These are phyloP conservation scores for Saprolegnia parasitica DNA, from an alignment of 352 stramenopile species.

Conservation along the genomic window DNA sequence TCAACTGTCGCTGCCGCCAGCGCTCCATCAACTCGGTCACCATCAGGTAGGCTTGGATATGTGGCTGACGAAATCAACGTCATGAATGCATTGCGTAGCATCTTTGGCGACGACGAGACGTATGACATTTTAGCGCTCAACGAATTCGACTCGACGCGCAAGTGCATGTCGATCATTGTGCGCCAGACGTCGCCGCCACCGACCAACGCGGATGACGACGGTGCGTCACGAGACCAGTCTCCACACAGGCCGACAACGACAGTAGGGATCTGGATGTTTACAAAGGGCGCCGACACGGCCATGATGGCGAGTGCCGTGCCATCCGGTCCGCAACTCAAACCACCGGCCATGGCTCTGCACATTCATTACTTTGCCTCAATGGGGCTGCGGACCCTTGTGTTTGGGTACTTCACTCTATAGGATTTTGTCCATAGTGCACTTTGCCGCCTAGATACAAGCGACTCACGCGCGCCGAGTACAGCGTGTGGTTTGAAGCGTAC, in stretches of 20 bases:
- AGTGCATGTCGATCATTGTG: conserved; percentile 82
- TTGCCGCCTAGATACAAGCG: conserved; percentile 33
- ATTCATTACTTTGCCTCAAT: conserved; percentile 86
- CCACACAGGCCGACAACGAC: neutral
- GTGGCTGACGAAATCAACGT: neutral
- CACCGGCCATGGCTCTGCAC: conserved; percentile 34
- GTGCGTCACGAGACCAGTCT: conserved; percentile 22
- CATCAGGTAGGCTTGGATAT: conserved; percentile 17
- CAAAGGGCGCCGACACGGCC: conserved; percentile 84
- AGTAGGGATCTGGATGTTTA: conserved; percentile 68
- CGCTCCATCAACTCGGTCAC: conserved; percentile 6
- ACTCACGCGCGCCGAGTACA: conserved; percentile 57
- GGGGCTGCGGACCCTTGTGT: conserved; percentile 77
- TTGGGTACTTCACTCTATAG: no score
- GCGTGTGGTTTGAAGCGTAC: conserved; percentile 68
- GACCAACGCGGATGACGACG: conserved; percentile 1
- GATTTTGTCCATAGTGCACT: no score
- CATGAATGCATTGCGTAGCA: conserved; percentile 61
- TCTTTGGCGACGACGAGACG: conserved; percentile 69
- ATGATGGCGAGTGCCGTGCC: conserved; percentile 60
- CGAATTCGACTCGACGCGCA: conserved; percentile 82
- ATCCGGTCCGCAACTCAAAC: neutral
- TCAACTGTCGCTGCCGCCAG: conserved; percentile 45
- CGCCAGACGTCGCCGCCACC: conserved; percentile 33
- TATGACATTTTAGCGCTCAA: conserved; percentile 78